These are phyloP conservation scores for Rhizopus stolonifer DNA, from an alignment of 371 early-diverging fungal species.

Conservation along the genomic window DNA sequence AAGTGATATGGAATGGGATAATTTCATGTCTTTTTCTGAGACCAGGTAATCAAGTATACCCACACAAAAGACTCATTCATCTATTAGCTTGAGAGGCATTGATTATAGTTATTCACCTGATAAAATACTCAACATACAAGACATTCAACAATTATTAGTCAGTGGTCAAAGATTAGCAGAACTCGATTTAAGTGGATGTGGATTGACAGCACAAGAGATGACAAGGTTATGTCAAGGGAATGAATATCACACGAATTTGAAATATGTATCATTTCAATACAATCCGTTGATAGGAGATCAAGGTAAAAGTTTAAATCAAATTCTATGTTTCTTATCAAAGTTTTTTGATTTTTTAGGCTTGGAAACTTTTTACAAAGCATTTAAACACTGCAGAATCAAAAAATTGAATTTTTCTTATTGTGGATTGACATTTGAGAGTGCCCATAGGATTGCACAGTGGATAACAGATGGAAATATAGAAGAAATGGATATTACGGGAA, in stretches of 20 bases:
- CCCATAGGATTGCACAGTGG: conserved; percentile 5
- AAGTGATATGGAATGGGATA: conserved; percentile 18
- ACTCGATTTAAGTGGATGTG: conserved; percentile 18
- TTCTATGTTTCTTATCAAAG: no score
- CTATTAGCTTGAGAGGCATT: conserved; percentile 1
- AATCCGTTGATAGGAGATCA: conserved; percentile 21
- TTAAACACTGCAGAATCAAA: conserved; percentile 7
- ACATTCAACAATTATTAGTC: neutral
- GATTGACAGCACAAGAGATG: conserved; percentile 7
- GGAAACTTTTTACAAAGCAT: neutral
- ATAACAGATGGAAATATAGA: neutral
- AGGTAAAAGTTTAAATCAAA: no score
- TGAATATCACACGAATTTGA: conserved; percentile 1
- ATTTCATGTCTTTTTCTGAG: conserved; percentile 16
- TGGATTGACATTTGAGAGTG: conserved; percentile 5
- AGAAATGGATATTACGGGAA: conserved; percentile 14
- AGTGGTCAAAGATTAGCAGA: neutral
- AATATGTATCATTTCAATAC: conserved; percentile 5
- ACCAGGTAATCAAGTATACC: no score
- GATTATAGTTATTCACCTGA: neutral
- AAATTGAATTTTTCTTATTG: conserved; percentile 15
- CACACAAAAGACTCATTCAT: no score
- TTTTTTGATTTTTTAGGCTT: conserved; percentile 14
- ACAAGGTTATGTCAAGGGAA: conserved; percentile 4
- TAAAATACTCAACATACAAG: neutral